Conservation (phyloP, 345 rosid genomes). For the Pugionium dolabratum region DNA sequence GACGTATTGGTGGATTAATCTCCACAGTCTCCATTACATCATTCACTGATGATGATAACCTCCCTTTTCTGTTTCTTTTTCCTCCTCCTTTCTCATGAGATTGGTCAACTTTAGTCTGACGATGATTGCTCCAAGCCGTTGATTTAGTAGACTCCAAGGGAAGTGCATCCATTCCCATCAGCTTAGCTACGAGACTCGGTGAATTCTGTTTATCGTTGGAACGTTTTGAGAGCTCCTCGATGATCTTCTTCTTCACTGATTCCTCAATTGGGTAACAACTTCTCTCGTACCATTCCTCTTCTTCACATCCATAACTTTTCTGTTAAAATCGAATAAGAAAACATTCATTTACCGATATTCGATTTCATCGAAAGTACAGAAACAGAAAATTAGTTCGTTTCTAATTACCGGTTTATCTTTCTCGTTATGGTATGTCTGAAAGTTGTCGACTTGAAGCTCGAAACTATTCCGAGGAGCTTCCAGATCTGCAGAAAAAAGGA, state of each 20-base stretch:
- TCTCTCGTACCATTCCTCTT: slow-evolving; percentile 57
- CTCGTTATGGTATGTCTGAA: slow-evolving; percentile 43
- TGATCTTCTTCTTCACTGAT: slow-evolving; percentile 73
- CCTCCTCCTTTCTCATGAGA: slow-evolving; percentile 33
- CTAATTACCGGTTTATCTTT: slow-evolving; percentile 50
- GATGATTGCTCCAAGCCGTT: slow-evolving; percentile 29
- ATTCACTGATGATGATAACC: slow-evolving; percentile 34
- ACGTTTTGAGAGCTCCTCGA: slow-evolving; percentile 62
- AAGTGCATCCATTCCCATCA: slow-evolving; percentile 82
- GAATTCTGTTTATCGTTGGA: slow-evolving; percentile 47
- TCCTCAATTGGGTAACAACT: slow-evolving; percentile 52
- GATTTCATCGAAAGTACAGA: neutral
- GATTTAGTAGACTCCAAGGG: slow-evolving; percentile 53
- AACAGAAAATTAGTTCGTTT: slow-evolving; percentile 8
- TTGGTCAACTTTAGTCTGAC: slow-evolving; percentile 39
- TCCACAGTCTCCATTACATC: slow-evolving; percentile 38
- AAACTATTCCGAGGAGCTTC: slow-evolving; percentile 88
- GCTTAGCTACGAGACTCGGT: slow-evolving; percentile 84
- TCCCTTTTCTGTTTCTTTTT: slow-evolving; percentile 43
- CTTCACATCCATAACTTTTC: slow-evolving; percentile 45
- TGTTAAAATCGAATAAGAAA: neutral
- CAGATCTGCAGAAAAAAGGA: slow-evolving; percentile 47
- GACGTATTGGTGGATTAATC: slow-evolving; percentile 45
- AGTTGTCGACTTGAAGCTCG: slow-evolving; percentile 64
- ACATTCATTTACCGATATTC: neutral